Percentiles rank a stretch among this genome's conserved stretches.
Evolutionary conservation across 2,329 filamentous ascomycete species (phyloP).

Genomic region (Fusarium veterinarium): DNA sequence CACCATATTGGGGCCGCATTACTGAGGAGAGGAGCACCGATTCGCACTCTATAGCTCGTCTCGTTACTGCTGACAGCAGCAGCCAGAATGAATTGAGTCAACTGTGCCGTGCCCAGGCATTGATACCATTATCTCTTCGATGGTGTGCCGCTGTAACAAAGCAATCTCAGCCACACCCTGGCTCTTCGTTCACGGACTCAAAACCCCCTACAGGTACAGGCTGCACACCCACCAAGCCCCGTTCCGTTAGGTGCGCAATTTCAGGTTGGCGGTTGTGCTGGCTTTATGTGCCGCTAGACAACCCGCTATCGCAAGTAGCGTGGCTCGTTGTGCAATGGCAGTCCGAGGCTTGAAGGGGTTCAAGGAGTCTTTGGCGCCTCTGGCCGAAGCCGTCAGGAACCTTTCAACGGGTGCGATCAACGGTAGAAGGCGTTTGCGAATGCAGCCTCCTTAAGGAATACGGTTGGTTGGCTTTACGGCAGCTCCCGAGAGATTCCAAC

Average conservation of each 20-base stretch:
- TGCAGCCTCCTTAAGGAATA: constrained; percentile 16
- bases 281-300: constrained; percentile 15
- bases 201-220: constrained; percentile 24
- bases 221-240: constrained; percentile 21
- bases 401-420: constrained; percentile 22
- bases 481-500: constrained; percentile 10
- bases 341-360: constrained; percentile 14
- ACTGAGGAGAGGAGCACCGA: neutral
- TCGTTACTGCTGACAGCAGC: neutral
- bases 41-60: neutral
- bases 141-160: constrained; percentile 26
- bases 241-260: constrained; percentile 40
- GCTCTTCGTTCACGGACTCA: constrained; percentile 21
- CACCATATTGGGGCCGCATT: neutral
- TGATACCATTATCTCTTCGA: constrained; percentile 33
- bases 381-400: constrained; percentile 27
- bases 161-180: constrained; percentile 43
- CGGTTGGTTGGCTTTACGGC: constrained; percentile 6
- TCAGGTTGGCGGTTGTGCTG: constrained; percentile 33
- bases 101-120: constrained; percentile 31
- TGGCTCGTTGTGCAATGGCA: constrained; percentile 19
- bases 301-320: constrained; percentile 24
- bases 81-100: neutral
- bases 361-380: constrained; percentile 23
- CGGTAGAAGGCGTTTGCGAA: constrained; percentile 15